Evolutionary conservation across 805 yeast species (phyloP), one percentile per base, ranked within the genome.

Genomic region (Saccharomyces paradoxus): DNA sequence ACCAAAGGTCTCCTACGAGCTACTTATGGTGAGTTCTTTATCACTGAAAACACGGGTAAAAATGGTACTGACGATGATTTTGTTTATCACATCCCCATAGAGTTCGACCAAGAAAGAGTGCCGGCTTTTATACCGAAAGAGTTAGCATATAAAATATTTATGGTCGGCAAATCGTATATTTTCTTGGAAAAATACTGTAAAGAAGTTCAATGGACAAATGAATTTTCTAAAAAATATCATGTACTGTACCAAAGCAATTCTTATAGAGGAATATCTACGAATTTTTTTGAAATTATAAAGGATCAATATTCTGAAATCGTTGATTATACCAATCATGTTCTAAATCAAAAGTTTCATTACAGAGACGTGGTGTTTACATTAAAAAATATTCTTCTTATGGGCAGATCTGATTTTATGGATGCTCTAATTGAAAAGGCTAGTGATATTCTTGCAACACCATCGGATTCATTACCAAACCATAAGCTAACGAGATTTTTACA

Each of bases 391-490:
- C 72, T 90, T 61, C 68, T 94, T 46, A 82, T 88, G 76, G 81
- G 83, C 5, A 81, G 80, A 54, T 89, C 92, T n/a, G 96, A 92
- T 66, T 86, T 92, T 57, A 81, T 87, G n/a, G 83, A 87, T 51
- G 61, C 81, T 0, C 68, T 92, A 9, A 76, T 89, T 22, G 62
- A 71, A 17, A 80, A 81, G 48, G 87, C 91, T 0, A 65, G 72
- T 1, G 71, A 71, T 0, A 58, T 81, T 5, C 75, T 91, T 52
- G 76, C 74, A 56, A 80, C 80, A 58, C 84, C 92, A 0, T 82
- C 95, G 0, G 72, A 71, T n/a, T 70, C 79, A 12, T 72, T 90
- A 21, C 78, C 87, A 3, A 76, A 90, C 1, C 84, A 82, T 59
- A 83, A 82, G 50, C 72, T 91, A 50, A 81, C 90, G 2, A 77